Conservation (phyloP, 169 alveolate species). For the Cryptosporidium tyzzeri region DNA sequence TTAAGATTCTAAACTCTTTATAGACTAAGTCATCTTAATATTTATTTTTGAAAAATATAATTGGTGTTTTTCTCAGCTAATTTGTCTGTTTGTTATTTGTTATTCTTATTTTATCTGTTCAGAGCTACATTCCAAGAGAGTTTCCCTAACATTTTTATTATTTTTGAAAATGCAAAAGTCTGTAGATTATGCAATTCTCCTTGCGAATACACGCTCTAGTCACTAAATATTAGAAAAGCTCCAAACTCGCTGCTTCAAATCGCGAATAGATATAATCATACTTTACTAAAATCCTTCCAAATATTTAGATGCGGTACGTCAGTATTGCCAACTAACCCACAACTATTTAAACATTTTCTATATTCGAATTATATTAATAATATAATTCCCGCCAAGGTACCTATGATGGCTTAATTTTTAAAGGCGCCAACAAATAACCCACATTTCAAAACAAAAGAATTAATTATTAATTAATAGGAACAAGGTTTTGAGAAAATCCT, state of each 20-base stretch:
- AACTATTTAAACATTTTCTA: background rate
- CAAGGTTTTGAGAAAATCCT: constrained; percentile 10
- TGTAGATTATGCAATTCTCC: background rate
- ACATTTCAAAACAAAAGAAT: background rate
- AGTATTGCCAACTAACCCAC: background rate
- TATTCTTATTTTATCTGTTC: background rate
- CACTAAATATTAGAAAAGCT: background rate
- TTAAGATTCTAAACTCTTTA: constrained; percentile 55
- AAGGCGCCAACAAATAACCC: constrained; percentile 22
- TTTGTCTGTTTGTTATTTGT: background rate
- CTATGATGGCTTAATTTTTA: background rate
- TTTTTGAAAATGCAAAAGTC: too few relatives aligned
- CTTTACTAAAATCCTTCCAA: too few relatives aligned
- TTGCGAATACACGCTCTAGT: too few relatives aligned
- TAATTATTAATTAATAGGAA: constrained; percentile 2
- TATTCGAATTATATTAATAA: constrained; percentile 8
- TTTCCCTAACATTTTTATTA: background rate
- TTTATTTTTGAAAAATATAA: background rate
- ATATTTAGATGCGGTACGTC: background rate
- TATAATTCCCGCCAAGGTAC: constrained; percentile 16
- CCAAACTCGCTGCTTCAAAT: background rate
- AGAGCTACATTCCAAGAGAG: background rate
- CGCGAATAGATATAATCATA: background rate
- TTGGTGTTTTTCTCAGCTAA: background rate
- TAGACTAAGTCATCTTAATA: constrained; percentile 14